Percentiles rank a stretch among this genome's conserved stretches.
Evolutionary conservation across 1,139 yeast species (phyloP).

Genomic region (Blastobotrys buckinghamii): DNA sequence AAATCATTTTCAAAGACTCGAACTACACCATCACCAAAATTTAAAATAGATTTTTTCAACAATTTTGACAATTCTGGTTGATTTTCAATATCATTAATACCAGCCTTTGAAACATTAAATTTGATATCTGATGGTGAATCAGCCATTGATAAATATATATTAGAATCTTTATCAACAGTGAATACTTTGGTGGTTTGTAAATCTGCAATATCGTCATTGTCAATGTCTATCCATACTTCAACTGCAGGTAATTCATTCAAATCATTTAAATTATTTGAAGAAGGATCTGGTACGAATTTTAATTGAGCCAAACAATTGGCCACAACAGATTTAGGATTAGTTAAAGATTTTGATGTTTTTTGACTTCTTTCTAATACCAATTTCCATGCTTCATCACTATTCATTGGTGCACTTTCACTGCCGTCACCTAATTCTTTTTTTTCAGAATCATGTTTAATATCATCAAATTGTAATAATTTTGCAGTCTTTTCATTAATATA

Average conservation of each 20-base stretch:
- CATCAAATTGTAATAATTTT: slow-evolving; percentile 25
- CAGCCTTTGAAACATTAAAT: slow-evolving; percentile 37
- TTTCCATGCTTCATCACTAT: slow-evolving; percentile 19
- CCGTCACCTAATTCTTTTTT: neutral
- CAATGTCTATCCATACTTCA: slow-evolving; percentile 49
- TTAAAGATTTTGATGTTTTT: neutral
- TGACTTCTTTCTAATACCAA: slow-evolving; percentile 14
- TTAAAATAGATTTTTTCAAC: slow-evolving; percentile 37
- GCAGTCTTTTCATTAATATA: slow-evolving; percentile 25
- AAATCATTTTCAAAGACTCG: slow-evolving; percentile 32
- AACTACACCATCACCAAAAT: slow-evolving; percentile 37
- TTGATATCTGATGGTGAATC: slow-evolving; percentile 40
- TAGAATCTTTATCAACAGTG: slow-evolving; percentile 46
- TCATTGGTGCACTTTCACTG: neutral
- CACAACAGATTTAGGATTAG: slow-evolving; percentile 30
- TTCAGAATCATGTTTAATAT: slow-evolving; percentile 16
- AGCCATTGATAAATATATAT: slow-evolving; percentile 41
- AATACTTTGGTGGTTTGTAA: slow-evolving; percentile 40
- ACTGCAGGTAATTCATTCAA: slow-evolving; percentile 44
- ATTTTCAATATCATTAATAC: slow-evolving; percentile 31
- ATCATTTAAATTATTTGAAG: slow-evolving; percentile 19
- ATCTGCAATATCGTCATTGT: slow-evolving; percentile 38
- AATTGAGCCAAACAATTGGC: slow-evolving; percentile 42
- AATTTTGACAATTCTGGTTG: slow-evolving; percentile 33
- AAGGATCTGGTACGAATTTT: slow-evolving; percentile 46